A percentile compares a stretch with the other conserved stretches of the same genome.
Evolutionary conservation across 2,329 filamentous ascomycete species (phyloP).

Genomic region (Cercospora sp.): DNA sequence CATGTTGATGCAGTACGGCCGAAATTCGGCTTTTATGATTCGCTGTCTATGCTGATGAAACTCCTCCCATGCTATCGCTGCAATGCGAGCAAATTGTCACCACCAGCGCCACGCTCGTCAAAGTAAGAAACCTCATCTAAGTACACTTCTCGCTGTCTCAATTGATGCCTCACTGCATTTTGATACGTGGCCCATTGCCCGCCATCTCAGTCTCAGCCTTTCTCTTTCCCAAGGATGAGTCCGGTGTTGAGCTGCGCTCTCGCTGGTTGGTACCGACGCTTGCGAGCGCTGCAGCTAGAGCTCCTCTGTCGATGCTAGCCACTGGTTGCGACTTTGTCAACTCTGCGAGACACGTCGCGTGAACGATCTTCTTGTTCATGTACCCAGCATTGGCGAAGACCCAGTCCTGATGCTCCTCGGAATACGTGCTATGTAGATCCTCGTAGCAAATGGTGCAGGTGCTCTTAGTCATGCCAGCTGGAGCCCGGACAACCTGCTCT

Average conservation of each 20-base stretch:
- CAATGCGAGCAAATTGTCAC: neutral
- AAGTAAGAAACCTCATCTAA: neutral
- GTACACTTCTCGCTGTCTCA: neutral
- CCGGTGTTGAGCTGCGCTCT: constrained; percentile 39
- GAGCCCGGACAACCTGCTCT: constrained; percentile 76
- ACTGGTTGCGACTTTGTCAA: constrained; percentile 58
- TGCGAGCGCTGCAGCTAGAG: constrained; percentile 32
- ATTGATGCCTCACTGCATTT: constrained; percentile 22
- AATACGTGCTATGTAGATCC: constrained; percentile 87
- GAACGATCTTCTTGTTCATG: constrained; percentile 77
- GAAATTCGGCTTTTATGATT: constrained; percentile 7
- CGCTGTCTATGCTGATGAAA: neutral
- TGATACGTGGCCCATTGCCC: constrained; percentile 27
- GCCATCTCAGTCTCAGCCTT: constrained; percentile 37
- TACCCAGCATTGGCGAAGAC: constrained; percentile 90
- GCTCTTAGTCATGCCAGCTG: constrained; percentile 71
- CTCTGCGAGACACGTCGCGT: constrained; percentile 86
- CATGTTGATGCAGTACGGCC: neutral
- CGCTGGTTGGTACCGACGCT: constrained; percentile 25
- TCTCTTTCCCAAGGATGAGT: constrained; percentile 37
- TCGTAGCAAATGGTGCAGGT: constrained; percentile 95
- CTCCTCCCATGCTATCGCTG: neutral
- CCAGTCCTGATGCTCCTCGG: constrained; percentile 91
- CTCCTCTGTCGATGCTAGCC: constrained; percentile 16
- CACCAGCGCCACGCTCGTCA: constrained; percentile 9